phyloP scores from a whole-genome alignment of 306 rosid genomes.

The Vigna hirtella region DNA sequence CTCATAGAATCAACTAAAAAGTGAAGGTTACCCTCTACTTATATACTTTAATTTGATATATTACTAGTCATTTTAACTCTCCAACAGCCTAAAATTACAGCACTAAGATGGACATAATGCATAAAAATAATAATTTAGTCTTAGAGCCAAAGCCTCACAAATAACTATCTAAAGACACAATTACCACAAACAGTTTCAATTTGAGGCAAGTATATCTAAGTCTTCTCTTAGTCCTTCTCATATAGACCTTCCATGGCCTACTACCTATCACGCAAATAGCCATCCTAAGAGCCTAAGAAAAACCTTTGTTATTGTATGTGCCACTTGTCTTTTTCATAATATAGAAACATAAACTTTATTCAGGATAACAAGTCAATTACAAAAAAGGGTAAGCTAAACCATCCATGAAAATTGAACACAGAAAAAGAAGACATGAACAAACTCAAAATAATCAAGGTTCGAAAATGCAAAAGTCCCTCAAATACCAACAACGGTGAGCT shows the following conservation, averaged over 20 bases:
- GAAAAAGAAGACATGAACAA: not conserved
- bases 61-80: too few species aligned
- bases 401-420: constrained; percentile 13
- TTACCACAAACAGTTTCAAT: not conserved
- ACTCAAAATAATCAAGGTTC: constrained; percentile 21
- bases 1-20: too few species aligned
- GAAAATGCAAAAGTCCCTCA: constrained; percentile 21
- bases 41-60: too few species aligned
- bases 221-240: not conserved
- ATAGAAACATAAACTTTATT: constrained; percentile 14
- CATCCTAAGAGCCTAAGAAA: constrained; percentile 15
- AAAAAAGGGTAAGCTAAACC: constrained; percentile 21
- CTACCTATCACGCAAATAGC: constrained; percentile 14
- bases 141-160: not conserved
- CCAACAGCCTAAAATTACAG: not conserved
- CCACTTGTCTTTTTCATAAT: not conserved
- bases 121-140: not conserved
- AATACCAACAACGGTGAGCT: constrained; percentile 28
- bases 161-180: not conserved
- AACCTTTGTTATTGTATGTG: constrained; percentile 7
- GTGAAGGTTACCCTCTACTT: too few species aligned
- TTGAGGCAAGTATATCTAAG: not conserved
- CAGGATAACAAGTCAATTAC: constrained; percentile 18
- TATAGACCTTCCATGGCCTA: not conserved
- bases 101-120: not conserved